Conservation (phyloP, 805 yeast genomes). For the Lipomyces starkeyi region DNA sequence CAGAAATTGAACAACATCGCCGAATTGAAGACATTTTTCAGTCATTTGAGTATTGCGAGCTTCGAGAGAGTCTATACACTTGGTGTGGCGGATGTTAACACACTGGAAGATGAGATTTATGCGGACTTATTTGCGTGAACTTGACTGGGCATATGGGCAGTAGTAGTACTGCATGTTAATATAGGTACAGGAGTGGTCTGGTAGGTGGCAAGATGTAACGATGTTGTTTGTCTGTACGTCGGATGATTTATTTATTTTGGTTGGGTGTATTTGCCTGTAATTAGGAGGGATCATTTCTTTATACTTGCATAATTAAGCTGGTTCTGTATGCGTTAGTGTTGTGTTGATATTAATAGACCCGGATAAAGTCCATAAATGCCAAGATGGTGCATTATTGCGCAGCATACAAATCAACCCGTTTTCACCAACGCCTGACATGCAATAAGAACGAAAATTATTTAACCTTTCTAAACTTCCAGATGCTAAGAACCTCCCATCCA, state of each 20-base stretch:
- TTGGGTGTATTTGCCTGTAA: neutral
- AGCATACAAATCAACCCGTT: neutral
- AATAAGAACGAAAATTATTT: neutral
- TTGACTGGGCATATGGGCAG: neutral
- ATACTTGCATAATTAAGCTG: conserved; percentile 4
- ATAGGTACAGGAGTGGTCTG: neutral
- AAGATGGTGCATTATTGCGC: neutral
- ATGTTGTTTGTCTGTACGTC: neutral
- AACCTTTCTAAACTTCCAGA: conserved; percentile 59
- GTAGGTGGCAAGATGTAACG: neutral
- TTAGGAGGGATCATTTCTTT: conserved; percentile 3
- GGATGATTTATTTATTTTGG: neutral
- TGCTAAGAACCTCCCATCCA: conserved; percentile 92
- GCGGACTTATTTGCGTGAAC: conserved; percentile 27
- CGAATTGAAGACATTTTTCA: conserved; percentile 67
- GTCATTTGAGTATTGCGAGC: conserved; percentile 58
- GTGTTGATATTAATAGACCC: neutral
- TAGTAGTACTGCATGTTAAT: neutral
- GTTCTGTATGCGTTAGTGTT: neutral
- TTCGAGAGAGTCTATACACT: conserved; percentile 31
- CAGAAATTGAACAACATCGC: conserved; percentile 50
- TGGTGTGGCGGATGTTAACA: conserved; percentile 23
- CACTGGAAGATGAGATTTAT: conserved; percentile 31
- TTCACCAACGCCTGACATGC: neutral
- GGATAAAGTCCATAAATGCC: neutral